Evolutionary conservation across 1,284 basidiomycete species (phyloP), one percentile per base, ranked within the genome.

Genomic region (Cryptococcus hybrid): DNA sequence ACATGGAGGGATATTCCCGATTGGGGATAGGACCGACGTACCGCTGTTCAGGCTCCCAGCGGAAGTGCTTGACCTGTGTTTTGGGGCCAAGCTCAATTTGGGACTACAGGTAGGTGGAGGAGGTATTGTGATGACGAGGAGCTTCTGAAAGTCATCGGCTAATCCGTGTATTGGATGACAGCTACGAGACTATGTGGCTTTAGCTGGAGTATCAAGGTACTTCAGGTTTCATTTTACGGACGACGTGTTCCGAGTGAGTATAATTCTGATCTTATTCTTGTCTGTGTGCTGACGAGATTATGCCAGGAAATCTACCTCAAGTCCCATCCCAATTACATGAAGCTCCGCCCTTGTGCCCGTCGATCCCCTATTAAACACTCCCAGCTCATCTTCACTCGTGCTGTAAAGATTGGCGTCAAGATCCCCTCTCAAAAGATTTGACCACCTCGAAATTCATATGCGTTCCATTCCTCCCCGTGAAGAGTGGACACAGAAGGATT

Each of bases 111-210:
- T 69, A 47, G 50, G 69, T 60, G 9, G 37, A 24, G 35, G 6
- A 24, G 35, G 6, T 38, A 24, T 52, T 45, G 7, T 7, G 38
- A 15, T 36, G n/a, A 47, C 30, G 30, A 30, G 30, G 30, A 30
- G 30, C 48, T 39, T n/a, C 24, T 42, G 36, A 47, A 7, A 36
- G 35, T 37, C 38, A 34, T 30, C 6, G 47, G 18, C 8, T 47
- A 35, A 43, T 36, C 30, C 30, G 4, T 30, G 30, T 30, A 30
- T 4, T 4, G 5, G 15, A 35, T 35, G 15, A 4, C 35, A 71
- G 69, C 35, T 63, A 3, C 57, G 63, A 7, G 69, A 71, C 34
- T 70, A 66, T 54, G 39, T 71, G 11, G 60, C 69, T n/a, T 57
- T 71, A 7, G 66, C 69, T 2, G 68, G 68, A 4, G 61, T 61